Percentiles rank a stretch among this genome's conserved stretches.
Evolutionary conservation across 495 filamentous ascomycete genomes (phyloP).

Genomic region (Ramalina intermedia): DNA sequence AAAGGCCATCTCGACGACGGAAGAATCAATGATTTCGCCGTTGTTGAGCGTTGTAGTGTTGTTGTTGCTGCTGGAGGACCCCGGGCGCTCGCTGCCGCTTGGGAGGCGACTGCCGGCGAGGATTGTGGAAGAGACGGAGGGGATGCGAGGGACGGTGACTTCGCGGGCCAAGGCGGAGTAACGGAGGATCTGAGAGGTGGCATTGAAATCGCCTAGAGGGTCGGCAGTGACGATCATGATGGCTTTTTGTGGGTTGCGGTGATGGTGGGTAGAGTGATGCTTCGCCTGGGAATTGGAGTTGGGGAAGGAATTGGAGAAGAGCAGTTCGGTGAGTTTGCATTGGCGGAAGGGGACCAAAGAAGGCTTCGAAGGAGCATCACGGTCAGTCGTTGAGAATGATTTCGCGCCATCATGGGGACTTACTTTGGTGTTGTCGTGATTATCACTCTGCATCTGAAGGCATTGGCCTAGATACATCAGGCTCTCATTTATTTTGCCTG

Average conservation of each 20-base stretch:
- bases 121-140: constrained; percentile 54
- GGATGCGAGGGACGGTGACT: constrained; percentile 79
- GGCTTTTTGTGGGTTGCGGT: constrained; percentile 61
- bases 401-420: constrained; percentile 7
- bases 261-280: constrained; percentile 22
- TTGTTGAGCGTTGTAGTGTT: constrained; percentile 20
- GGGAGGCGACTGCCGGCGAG: constrained; percentile 29
- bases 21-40: constrained; percentile 35
- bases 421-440: constrained; percentile 62
- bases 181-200: constrained; percentile 87
- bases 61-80: constrained; percentile 24
- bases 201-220: constrained; percentile 86
- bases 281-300: constrained; percentile 30
- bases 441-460: constrained; percentile 83
- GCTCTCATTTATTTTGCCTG: constrained; percentile 94
- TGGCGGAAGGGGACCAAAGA: constrained; percentile 83
- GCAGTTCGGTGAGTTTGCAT: constrained; percentile 89
- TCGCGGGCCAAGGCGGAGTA: constrained; percentile 91
- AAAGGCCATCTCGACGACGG: constrained; percentile 49
- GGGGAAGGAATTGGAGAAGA: constrained; percentile 92
- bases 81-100: constrained; percentile 36
- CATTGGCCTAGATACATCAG: constrained; percentile 98
- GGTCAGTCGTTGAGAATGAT: neutral
- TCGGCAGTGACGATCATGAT: constrained; percentile 97
- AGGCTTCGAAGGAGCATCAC: constrained; percentile 27